Conservation (phyloP, 1,284 basidiomycete genomes). For the Mixia osmundae region DNA sequence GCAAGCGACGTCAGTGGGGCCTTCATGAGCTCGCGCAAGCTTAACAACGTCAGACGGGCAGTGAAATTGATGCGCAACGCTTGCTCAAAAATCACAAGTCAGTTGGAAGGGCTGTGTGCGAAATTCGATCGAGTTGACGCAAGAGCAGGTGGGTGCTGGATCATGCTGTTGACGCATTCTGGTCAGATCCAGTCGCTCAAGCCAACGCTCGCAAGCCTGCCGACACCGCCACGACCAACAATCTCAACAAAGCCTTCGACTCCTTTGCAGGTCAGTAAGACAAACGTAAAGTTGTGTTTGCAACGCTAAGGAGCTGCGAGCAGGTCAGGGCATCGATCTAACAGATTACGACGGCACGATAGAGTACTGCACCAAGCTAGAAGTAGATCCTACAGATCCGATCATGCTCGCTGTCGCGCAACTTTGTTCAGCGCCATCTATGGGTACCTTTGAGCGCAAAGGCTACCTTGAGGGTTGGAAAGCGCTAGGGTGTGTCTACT, state of each 20-base stretch:
- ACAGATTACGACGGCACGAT: conserved; percentile 41
- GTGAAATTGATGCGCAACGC: conserved; percentile 7
- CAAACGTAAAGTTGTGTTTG: neutral
- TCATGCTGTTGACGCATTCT: conserved; percentile 4
- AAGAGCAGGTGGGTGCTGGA: conserved; percentile 4
- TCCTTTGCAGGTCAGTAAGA: neutral
- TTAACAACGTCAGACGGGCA: too few species aligned
- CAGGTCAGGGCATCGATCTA: conserved; percentile 7
- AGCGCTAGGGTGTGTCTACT: conserved; percentile 12
- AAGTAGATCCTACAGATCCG: conserved; percentile 46
- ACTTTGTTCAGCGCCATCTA: conserved; percentile 43
- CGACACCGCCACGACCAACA: neutral
- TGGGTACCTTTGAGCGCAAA: conserved; percentile 50
- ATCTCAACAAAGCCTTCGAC: neutral
- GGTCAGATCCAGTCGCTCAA: conserved; percentile 5
- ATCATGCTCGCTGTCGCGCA: conserved; percentile 50
- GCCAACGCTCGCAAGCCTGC: conserved; percentile 4
- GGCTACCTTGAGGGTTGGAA: conserved; percentile 68
- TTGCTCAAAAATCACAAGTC: conserved; percentile 7
- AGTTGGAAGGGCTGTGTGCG: neutral
- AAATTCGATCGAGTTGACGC: too few species aligned
- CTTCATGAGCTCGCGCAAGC: too few species aligned
- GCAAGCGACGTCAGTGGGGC: too few species aligned
- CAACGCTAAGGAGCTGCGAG: neutral
- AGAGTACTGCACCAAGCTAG: conserved; percentile 40